Evolutionary conservation across 208 protist genomes (phyloP), one percentile per base, ranked within the genome.

Genomic region (Perkinsela sp.): DNA sequence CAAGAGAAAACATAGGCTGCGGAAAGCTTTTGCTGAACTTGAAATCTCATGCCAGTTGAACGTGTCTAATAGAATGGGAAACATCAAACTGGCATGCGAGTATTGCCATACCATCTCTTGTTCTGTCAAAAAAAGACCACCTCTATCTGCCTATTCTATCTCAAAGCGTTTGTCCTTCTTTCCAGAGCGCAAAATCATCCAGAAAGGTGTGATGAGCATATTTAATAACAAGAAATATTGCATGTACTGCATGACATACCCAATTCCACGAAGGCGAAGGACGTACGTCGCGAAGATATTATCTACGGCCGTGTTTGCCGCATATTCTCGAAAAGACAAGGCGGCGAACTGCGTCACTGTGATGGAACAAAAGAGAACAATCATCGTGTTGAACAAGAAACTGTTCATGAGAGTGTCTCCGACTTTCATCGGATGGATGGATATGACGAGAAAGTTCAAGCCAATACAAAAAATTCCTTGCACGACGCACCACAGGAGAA

Each of bases 331-430:
- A 65, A 95, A 94, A 31, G 85, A 85, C n/a, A 74, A 68, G n/a
- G 78, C 79, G 72, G 82, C 88, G 66, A 95, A 89, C 65, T 93
- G 83, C 40, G 92, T 72, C 31, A 92, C 78, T n/a, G 86, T 76
- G 6, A 94, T 79, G 28, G 87, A 84, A 30, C 82, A 78, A 31
- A 94, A 71, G 13, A 94, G 72, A 65, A 94, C 81, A 6, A 96
- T 70, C 30, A 84, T 77, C 6, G 82, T 73, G 74, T 96, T 95
- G 78, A 95, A 94, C 1, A 95, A 73, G 66, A 96, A 91, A 30
- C 89, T 81, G 70, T 92, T 94, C 74, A 95, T 85, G 76, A 94
- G 80, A 15, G 92, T 96, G 28, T 67, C 83, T 30, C 80, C 82
- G 22, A 88, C 67, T 30, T 82, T 72, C 72, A 92, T 76, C 6